These are phyloP conservation scores for Pleurostoma richardsiae DNA, from an alignment of 2,329 filamentous ascomycete species.

Conservation along the genomic window DNA sequence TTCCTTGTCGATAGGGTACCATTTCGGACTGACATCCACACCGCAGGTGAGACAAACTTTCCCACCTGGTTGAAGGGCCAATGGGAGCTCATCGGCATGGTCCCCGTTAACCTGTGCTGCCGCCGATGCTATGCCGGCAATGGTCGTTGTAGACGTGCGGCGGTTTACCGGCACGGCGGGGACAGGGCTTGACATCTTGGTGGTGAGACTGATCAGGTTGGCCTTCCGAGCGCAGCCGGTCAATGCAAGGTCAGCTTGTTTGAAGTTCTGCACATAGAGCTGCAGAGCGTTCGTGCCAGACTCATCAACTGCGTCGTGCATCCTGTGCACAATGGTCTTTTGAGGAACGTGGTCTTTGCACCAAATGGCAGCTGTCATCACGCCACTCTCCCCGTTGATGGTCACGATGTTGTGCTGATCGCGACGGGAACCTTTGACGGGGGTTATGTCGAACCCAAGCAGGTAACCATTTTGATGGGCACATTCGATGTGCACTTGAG, in stretches of 20 bases:
- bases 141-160: slow-evolving; percentile 49
- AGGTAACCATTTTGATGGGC: slow-evolving; percentile 77
- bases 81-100: slow-evolving; percentile 16
- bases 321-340: slow-evolving; percentile 69
- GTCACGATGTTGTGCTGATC: slow-evolving; percentile 77
- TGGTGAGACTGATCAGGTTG: slow-evolving; percentile 64
- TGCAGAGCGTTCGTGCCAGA: slow-evolving; percentile 76
- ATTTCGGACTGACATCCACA: slow-evolving; percentile 68
- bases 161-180: slow-evolving; percentile 37
- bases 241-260: slow-evolving; percentile 85
- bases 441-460: slow-evolving; percentile 85
- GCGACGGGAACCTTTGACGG: slow-evolving; percentile 81
- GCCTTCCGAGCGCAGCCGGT: slow-evolving; percentile 93
- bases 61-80: slow-evolving; percentile 32
- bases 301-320: slow-evolving; percentile 70
- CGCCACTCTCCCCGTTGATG: slow-evolving; percentile 74
- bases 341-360: slow-evolving; percentile 81
- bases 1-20: slow-evolving; percentile 57
- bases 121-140: slow-evolving; percentile 17
- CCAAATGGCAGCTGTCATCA: slow-evolving; percentile 82
- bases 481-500: slow-evolving; percentile 77
- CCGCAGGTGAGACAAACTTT: slow-evolving; percentile 61
- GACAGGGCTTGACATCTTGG: slow-evolving; percentile 43
- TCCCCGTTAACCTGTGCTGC: slow-evolving; percentile 19
- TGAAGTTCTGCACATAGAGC: slow-evolving; percentile 82